Base-by-base conservation (phyloP, 768 basidiomycete genomes). In the Mycena indigotica region DNA sequence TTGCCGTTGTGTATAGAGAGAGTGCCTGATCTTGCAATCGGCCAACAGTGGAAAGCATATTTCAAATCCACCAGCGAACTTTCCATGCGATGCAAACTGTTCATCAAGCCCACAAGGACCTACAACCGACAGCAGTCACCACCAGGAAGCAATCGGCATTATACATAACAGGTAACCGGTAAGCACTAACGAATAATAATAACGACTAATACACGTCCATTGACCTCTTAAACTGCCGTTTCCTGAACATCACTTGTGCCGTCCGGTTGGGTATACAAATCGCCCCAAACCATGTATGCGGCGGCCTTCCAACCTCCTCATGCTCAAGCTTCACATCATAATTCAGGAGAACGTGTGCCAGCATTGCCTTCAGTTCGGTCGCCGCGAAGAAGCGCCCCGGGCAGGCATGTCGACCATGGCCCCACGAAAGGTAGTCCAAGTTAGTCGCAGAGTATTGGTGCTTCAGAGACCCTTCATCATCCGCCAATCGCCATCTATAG, bases 361-460 rank as follows among this genome's bases (percentile, higher is more conserved):
- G 63, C 62, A 80, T 71, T 5, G 70, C 70, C 64, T 80, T 80
- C 29, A 81, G 55, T 57, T 77, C 77, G 50, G 73, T 77, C 23
- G 74, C 74, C 17, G 77, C 77, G 61, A 80, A 79, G 64, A 80
- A 78, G 13, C 79, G 70, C 28, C 79, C 77, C n/a, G 79, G 76
- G 55, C 73, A 50, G 6, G 48, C 48, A 56, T 76, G 72, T 25
- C 69, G 65, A 16, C 77, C 77, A 44, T 68, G 64, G 15, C 80
- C 78, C 63, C 81, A 81, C 1, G 68, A 54, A 24, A 80, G 46
- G 55, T 67, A 80, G 5, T 72, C 67, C 8, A 62, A 53, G 61
- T 66, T 28, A 38, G 67, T 51, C 28, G 74, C 66, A 13, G 73
- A 70, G 21, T 73, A 67, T 40, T 76, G 76, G 44, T 79, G 68